These are phyloP conservation scores for Sporisorium exsertum DNA, from an alignment of 1,284 basidiomycete species.

Conservation along the genomic window DNA sequence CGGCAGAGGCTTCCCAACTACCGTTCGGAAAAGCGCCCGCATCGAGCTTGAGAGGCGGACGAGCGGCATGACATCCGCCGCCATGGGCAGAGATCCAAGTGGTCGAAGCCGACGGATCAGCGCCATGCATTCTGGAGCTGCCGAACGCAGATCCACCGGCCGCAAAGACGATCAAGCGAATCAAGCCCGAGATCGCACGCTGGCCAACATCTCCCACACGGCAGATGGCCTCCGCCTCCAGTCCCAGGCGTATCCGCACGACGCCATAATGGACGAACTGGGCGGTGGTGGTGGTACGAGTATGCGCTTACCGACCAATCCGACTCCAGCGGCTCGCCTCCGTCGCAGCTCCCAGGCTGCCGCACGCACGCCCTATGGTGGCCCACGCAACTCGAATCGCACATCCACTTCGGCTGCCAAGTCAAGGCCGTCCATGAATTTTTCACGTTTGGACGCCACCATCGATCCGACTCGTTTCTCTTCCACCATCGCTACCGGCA, in stretches of 20 bases:
- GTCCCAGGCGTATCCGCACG: constrained; percentile 35
- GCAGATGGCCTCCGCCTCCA: constrained; percentile 49
- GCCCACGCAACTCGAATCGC: constrained; percentile 35
- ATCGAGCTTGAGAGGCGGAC: constrained; percentile 40
- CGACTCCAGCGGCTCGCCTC: constrained; percentile 26
- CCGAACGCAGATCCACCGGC: constrained; percentile 32
- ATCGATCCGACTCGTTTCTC: constrained; percentile 22
- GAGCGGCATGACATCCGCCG: constrained; percentile 29
- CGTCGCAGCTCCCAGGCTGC: constrained; percentile 47
- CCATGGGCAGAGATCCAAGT: constrained; percentile 47
- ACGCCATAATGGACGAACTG: constrained; percentile 44
- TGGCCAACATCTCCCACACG: constrained; percentile 49
- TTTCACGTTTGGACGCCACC: constrained; percentile 38
- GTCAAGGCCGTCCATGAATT: constrained; percentile 33
- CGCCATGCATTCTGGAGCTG: constrained; percentile 39
- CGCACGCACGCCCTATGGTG: constrained; percentile 43
- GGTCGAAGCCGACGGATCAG: constrained; percentile 51
- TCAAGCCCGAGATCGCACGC: constrained; percentile 41
- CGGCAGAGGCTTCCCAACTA: constrained; percentile 39
- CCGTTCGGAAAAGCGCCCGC: constrained; percentile 28
- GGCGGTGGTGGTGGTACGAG: constrained; percentile 23
- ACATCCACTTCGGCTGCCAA: constrained; percentile 27
- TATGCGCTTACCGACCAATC: constrained; percentile 28
- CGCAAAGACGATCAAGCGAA: constrained; percentile 31
- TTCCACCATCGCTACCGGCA: constrained; percentile 16